These are phyloP conservation scores for Thuidium tamariscinum DNA, from an alignment of 225 moss, liverwort and hornwort genomes.

Conservation along the genomic window DNA sequence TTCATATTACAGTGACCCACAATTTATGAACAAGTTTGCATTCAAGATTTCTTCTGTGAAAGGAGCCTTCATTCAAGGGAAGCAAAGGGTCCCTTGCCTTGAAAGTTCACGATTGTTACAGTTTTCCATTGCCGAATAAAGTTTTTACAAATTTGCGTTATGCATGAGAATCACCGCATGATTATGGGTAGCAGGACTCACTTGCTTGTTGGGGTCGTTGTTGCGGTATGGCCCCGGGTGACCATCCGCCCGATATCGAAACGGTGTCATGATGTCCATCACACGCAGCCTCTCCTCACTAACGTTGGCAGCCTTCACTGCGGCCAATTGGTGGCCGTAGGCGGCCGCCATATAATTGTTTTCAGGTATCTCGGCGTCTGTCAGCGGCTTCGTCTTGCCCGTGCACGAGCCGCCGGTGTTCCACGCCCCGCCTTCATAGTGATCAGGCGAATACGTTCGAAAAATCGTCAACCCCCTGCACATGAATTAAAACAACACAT, in stretches of 20 bases:
- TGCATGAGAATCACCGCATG: not conserved
- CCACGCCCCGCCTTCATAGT: conserved; percentile 74
- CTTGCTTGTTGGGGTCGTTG: conserved; percentile 40
- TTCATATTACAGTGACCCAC: not conserved
- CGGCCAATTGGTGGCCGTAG: conserved; percentile 47
- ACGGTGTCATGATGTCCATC: conserved; percentile 52
- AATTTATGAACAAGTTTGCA: not conserved
- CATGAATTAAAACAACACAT: not conserved
- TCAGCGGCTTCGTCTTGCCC: conserved; percentile 49
- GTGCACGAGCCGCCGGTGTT: conserved; percentile 89
- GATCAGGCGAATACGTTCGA: conserved; percentile 74
- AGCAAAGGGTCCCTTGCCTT: not conserved
- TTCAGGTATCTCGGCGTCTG: not conserved
- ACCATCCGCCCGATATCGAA: conserved; percentile 53
- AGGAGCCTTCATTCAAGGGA: not conserved
- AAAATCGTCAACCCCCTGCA: conserved; percentile 63
- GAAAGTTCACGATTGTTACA: not conserved
- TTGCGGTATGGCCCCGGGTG: conserved; percentile 85
- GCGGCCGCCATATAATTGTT: conserved; percentile 14
- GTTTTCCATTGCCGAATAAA: not conserved
- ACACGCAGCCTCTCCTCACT: conserved; percentile 24
- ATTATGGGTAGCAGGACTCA: not conserved
- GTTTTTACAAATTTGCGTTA: not conserved
- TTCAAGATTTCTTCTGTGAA: not conserved
- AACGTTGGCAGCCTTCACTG: conserved; percentile 7